These are phyloP conservation scores for Malassezia psittaci DNA, from an alignment of 1,284 basidiomycete species.

Conservation along the genomic window DNA sequence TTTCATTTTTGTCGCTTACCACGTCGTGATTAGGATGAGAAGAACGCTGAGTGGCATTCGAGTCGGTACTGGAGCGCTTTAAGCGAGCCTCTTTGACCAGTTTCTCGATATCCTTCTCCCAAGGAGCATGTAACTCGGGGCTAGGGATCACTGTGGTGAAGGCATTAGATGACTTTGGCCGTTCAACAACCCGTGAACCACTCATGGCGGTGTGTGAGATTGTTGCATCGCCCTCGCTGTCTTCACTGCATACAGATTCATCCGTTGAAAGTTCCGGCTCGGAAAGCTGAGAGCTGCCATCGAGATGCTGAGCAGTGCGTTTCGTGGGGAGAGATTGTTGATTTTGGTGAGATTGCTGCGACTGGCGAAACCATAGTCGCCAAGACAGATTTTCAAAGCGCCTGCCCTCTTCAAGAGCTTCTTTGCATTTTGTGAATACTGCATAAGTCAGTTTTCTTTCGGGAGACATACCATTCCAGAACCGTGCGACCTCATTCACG, in stretches of 20 bases:
- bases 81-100: background rate
- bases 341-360: background rate
- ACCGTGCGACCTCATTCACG: slow-evolving; percentile 1
- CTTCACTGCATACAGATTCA: slow-evolving; percentile 11
- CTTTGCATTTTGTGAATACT: slow-evolving; percentile 77
- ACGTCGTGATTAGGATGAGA: too few relatives aligned
- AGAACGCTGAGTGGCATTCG: too few relatives aligned
- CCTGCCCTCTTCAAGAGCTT: slow-evolving; percentile 63
- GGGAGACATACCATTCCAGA: slow-evolving; percentile 9
- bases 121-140: background rate
- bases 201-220: background rate
- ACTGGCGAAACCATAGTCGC: slow-evolving; percentile 68
- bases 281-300: slow-evolving; percentile 1
- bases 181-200: background rate
- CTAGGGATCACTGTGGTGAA: slow-evolving; percentile 2
- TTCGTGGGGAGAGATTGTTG: background rate
- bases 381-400: slow-evolving; percentile 75
- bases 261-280: slow-evolving; percentile 18
- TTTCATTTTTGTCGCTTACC: too few relatives aligned
- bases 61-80: too few relatives aligned
- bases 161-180: background rate
- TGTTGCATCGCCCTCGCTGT: background rate
- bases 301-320: background rate
- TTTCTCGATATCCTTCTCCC: background rate
- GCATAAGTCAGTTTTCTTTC: background rate